These are phyloP conservation scores for Pelargonium cotyledonis DNA, from an alignment of 441 rosid species.

Conservation along the genomic window DNA sequence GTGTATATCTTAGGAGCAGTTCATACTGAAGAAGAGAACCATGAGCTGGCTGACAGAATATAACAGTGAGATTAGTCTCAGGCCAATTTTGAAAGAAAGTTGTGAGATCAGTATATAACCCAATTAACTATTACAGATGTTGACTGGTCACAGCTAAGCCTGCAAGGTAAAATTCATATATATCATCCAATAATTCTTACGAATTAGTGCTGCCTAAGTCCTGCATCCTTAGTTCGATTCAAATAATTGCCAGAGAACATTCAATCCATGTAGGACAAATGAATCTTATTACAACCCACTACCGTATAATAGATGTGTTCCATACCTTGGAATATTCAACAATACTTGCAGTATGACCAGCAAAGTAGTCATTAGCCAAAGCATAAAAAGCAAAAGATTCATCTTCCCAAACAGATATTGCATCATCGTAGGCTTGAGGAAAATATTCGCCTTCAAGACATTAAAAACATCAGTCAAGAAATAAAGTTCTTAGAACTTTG, in stretches of 20 bases:
- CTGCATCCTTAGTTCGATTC: too few species aligned
- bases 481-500: background rate
- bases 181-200: background rate
- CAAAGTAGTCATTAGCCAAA: slow-evolving; percentile 65
- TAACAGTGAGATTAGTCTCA: background rate
- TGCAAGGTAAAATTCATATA: background rate
- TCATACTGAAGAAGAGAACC: slow-evolving; percentile 74
- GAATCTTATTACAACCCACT: too few species aligned
- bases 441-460: slow-evolving; percentile 59
- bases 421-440: slow-evolving; percentile 71
- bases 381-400: slow-evolving; percentile 68
- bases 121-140: background rate
- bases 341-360: slow-evolving; percentile 50
- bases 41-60: slow-evolving; percentile 52
- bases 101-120: too few species aligned
- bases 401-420: slow-evolving; percentile 63
- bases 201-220: background rate
- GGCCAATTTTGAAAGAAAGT: background rate
- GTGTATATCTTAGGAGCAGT: slow-evolving; percentile 67
- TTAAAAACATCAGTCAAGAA: slow-evolving; percentile 10
- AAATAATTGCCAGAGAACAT: too few species aligned
- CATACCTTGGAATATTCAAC: slow-evolving; percentile 58
- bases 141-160: background rate
- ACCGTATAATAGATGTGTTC: too few species aligned
- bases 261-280: background rate